phyloP scores from a whole-genome alignment of 768 basidiomycete species.

The Tylopilus felleus region DNA sequence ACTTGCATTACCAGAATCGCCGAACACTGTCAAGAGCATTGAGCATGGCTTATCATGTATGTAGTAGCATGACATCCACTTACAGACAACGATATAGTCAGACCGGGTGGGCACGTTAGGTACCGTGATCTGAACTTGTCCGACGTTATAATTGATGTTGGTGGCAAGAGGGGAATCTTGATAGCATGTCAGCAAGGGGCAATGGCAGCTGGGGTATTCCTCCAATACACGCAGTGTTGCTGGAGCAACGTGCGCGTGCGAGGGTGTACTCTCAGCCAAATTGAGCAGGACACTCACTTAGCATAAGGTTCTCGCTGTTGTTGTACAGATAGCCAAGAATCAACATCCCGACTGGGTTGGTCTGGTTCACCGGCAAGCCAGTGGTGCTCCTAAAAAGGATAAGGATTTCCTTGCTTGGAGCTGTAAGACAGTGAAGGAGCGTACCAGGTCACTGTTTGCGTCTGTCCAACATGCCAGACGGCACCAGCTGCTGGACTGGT shows the following conservation, averaged over 20 bases:
- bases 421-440: background rate
- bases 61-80: slow-evolving; percentile 11
- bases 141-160: slow-evolving; percentile 30
- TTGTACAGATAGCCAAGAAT: slow-evolving; percentile 24
- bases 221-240: background rate
- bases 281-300: slow-evolving; percentile 19
- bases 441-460: slow-evolving; percentile 51
- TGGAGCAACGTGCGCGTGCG: background rate
- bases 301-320: slow-evolving; percentile 32
- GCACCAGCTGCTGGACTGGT: slow-evolving; percentile 39
- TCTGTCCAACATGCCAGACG: slow-evolving; percentile 44
- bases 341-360: slow-evolving; percentile 32
- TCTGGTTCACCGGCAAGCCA: slow-evolving; percentile 26
- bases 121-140: slow-evolving; percentile 33
- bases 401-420: slow-evolving; percentile 33
- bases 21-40: slow-evolving; percentile 29
- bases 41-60: background rate
- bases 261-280: background rate
- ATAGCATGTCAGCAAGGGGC: slow-evolving; percentile 6
- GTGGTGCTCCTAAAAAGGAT: slow-evolving; percentile 23
- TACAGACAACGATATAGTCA: slow-evolving; percentile 38
- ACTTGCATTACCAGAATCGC: slow-evolving; percentile 41
- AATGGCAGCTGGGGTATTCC: background rate
- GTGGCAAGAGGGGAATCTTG: slow-evolving; percentile 36
- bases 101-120: slow-evolving; percentile 31